Conservation (phyloP, 2,329 filamentous ascomycete species). For the Aotearoamyces nothofagi region DNA sequence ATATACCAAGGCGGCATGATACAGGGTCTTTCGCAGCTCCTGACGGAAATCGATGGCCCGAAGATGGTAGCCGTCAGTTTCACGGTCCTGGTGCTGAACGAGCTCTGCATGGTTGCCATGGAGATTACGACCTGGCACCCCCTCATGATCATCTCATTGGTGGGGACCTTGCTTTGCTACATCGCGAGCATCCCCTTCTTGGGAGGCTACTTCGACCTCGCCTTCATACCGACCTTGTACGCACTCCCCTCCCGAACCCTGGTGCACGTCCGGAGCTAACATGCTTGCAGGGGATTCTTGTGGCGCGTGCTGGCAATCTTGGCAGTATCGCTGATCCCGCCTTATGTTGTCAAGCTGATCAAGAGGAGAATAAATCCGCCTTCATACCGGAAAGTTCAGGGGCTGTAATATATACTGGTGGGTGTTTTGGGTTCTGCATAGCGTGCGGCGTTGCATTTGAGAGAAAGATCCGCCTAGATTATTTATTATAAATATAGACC, state of each 20-base stretch:
- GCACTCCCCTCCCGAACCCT: constrained; percentile 12
- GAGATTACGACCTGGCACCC: constrained; percentile 96
- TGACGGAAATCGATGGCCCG: constrained; percentile 60
- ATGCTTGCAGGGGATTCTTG: constrained; percentile 52
- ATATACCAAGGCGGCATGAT: constrained; percentile 94
- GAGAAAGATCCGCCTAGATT: too few relatives aligned
- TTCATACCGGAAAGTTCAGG: constrained; percentile 86
- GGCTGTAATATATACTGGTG: constrained; percentile 23
- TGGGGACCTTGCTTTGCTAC: constrained; percentile 73
- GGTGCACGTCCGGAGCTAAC: not conserved
- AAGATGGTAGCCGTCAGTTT: constrained; percentile 85
- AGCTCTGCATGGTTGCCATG: constrained; percentile 92
- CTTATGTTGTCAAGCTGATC: constrained; percentile 77
- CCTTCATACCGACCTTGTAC: constrained; percentile 57
- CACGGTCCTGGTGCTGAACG: constrained; percentile 82
- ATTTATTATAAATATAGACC: too few relatives aligned
- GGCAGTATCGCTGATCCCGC: constrained; percentile 69
- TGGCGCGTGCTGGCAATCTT: constrained; percentile 77
- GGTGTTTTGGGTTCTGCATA: not conserved
- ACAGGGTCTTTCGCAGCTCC: constrained; percentile 80
- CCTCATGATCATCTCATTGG: constrained; percentile 71
- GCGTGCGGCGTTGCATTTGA: too few relatives aligned
- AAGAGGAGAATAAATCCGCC: constrained; percentile 76
- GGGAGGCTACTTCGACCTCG: constrained; percentile 76
- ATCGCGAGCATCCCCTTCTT: constrained; percentile 74